These are phyloP conservation scores for Raphanus sativus DNA, from an alignment of 345 rosid genomes.

Conservation along the genomic window DNA sequence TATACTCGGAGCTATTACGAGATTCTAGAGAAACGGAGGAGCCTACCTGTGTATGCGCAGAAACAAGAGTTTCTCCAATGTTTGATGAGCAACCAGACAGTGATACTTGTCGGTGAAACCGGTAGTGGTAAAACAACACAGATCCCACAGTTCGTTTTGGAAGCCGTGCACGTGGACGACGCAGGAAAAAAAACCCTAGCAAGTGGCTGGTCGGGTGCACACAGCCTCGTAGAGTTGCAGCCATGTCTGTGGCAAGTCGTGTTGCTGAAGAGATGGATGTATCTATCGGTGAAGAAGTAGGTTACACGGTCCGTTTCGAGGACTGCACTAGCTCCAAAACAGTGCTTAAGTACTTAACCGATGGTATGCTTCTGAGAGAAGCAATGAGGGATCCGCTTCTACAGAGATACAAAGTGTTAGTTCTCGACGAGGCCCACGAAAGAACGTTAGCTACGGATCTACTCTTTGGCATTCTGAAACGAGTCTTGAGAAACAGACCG, in stretches of 20 bases:
- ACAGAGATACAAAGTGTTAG: neutral
- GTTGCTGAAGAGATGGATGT: neutral
- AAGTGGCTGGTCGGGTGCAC: neutral
- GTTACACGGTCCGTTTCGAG: neutral
- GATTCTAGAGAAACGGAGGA: neutral
- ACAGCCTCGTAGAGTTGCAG: neutral
- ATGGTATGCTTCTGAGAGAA: neutral
- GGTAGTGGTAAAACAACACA: neutral
- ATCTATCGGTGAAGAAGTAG: neutral
- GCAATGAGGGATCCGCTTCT: neutral
- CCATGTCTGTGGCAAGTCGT: neutral
- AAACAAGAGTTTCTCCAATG: neutral
- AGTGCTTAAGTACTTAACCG: neutral
- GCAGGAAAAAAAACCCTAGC: neutral
- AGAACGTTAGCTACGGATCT: neutral
- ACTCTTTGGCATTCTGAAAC: neutral
- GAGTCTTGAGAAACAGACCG: neutral
- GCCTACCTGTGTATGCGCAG: neutral
- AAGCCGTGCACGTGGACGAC: neutral
- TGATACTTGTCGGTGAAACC: neutral
- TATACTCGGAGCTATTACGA: neutral
- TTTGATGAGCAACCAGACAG: neutral
- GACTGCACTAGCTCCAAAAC: neutral
- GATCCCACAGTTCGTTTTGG: neutral
- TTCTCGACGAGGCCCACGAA: neutral